phyloP scores from a whole-genome alignment of 495 filamentous ascomycete genomes.

The Aspergillus cavernicola region DNA sequence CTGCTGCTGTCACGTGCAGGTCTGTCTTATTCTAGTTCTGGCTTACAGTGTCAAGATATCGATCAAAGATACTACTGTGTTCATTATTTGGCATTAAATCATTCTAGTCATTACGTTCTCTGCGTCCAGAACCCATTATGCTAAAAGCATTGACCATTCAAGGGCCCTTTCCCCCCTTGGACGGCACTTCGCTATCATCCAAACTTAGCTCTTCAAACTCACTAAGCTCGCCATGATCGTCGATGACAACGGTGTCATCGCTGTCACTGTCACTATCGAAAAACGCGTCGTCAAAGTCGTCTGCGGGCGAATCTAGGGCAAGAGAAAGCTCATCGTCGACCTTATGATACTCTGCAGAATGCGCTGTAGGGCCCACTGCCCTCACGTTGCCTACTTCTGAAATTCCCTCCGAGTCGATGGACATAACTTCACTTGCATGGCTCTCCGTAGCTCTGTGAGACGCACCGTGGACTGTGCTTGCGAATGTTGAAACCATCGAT shows the following conservation, averaged over 20 bases:
- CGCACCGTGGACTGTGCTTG: conserved; percentile 31
- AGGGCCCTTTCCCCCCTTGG: background rate
- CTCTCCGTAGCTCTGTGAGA: conserved; percentile 33
- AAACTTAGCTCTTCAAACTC: conserved; percentile 12
- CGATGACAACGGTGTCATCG: conserved; percentile 12
- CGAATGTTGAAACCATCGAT: conserved; percentile 18
- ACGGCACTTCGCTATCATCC: background rate
- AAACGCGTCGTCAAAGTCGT: conserved; percentile 10
- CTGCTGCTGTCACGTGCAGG: conserved; percentile 20
- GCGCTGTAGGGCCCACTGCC: conserved; percentile 1
- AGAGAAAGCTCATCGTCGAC: conserved; percentile 3
- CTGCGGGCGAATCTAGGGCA: conserved; percentile 4
- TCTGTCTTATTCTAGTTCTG: too few relatives aligned
- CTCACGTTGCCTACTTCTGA: conserved; percentile 1
- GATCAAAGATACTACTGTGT: too few relatives aligned
- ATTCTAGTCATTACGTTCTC: background rate
- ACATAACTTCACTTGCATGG: conserved; percentile 26
- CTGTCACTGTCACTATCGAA: conserved; percentile 9
- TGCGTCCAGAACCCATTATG: too few relatives aligned
- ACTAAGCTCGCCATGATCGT: background rate
- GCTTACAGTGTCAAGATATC: too few relatives aligned
- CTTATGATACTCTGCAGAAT: background rate
- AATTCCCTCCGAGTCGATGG: conserved; percentile 17
- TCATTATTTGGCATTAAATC: background rate
- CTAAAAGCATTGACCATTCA: background rate